A percentile compares a stretch with the other conserved stretches of the same genome.
These are phyloP conservation scores for Talaromyces ruber DNA, from an alignment of 495 filamentous ascomycete species.

Conservation along the genomic window DNA sequence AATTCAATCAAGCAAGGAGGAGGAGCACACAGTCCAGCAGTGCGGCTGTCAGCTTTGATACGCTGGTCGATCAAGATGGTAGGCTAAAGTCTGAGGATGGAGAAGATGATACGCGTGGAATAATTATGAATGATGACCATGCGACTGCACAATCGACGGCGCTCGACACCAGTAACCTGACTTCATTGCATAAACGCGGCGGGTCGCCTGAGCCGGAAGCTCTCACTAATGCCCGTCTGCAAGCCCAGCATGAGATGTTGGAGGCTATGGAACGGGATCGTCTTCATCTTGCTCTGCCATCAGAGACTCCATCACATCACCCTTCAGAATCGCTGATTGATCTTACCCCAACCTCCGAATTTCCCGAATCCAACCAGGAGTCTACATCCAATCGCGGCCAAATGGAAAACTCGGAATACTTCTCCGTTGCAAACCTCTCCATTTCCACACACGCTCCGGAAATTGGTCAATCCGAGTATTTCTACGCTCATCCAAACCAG, in stretches of 20 bases:
- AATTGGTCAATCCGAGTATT: constrained; percentile 14
- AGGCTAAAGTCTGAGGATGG: constrained; percentile 22
- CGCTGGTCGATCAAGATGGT: constrained; percentile 46
- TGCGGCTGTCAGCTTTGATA: constrained; percentile 38
- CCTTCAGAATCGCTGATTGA: constrained; percentile 33
- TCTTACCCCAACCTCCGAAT: constrained; percentile 41
- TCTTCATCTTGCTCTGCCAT: constrained; percentile 24
- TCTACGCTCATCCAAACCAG: constrained; percentile 27
- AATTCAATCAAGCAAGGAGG: constrained; percentile 29
- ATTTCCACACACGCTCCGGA: constrained; percentile 26
- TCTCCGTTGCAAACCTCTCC: constrained; percentile 7
- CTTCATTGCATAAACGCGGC: not conserved
- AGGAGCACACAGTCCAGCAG: not conserved
- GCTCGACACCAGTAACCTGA: constrained; percentile 16
- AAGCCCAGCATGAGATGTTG: constrained; percentile 7
- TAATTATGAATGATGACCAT: not conserved
- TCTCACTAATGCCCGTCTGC: constrained; percentile 4
- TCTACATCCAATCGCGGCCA: constrained; percentile 8
- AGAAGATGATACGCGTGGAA: constrained; percentile 5
- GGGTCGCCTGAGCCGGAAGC: not conserved
- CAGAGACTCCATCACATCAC: constrained; percentile 24
- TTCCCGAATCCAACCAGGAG: constrained; percentile 12
- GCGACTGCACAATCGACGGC: constrained; percentile 35
- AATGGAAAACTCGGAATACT: constrained; percentile 10
- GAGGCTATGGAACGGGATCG: constrained; percentile 8